Evolutionary conservation across 176 grass and related monocot species (phyloP), one percentile per base, ranked within the genome.

Genomic region (Oryza nivara): DNA sequence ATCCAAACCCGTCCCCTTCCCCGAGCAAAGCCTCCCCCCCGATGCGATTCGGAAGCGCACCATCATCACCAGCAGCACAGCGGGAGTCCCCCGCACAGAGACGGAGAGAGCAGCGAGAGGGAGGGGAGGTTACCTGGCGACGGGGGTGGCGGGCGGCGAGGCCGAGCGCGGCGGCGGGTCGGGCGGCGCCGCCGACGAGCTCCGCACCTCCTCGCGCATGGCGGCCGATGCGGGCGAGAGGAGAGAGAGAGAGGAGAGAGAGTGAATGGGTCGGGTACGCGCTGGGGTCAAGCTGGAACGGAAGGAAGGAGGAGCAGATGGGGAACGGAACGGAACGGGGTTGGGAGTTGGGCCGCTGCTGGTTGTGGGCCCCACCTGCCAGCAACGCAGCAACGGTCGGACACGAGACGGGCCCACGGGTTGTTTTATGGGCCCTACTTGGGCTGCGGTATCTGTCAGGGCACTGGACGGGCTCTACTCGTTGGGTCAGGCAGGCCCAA

Each of bases 121-220:
- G 36, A 10, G 43, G 14, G 6, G 30, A 32, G 30, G 36, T 38
- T 70, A 99, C 96, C 96, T 99, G 52, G 93, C 96, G 30, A 86
- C 96, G 10, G 96, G 88, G 20, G 93, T 99, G 16, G 83, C 80
- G 15, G 93, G 96, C 52, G 93, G 84, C 26, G 96, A 96, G 85
- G 67, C 92, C 61, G 93, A 98, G 19, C 96, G 89, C 34, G 84
- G 84, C 11, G 81, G 91, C 40, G 74, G 91, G 52, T 97, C 94
- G 34, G 87, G 86, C 73, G 93, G 86, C 82, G 93, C 91, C 63
- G 84, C 89, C 75, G 89, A 75, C 84, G 96, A 96, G 88, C 93
- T 99, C 83, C 89, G 86, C 11, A 94, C 96, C 88, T 99, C 93
- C 83, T 99, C 96, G 64, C 93, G 85, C 93, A 93, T 98, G 81